Conservation (phyloP, 108 stramenopile species). For the Cyclotella atomus region DNA sequence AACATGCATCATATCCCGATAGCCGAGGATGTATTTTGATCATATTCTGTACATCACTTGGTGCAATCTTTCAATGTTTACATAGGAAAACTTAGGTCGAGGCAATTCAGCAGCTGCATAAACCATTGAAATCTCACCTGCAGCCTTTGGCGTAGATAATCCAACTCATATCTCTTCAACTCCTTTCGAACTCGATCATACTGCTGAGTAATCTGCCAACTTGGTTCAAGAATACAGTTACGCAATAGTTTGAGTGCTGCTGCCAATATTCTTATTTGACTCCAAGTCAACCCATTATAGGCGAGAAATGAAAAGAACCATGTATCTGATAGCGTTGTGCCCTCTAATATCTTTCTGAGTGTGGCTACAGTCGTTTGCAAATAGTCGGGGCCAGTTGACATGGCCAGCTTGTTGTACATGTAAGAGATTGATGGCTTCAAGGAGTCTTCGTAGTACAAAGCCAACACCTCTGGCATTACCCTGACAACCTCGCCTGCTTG, state of each 20-base stretch:
- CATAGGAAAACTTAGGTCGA: neutral
- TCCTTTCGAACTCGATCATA: slow-evolving; percentile 29
- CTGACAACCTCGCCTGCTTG: slow-evolving; percentile 45
- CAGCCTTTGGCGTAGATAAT: slow-evolving; percentile 52
- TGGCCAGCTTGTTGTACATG: slow-evolving; percentile 39
- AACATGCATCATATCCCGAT: slow-evolving; percentile 41
- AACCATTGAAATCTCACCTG: slow-evolving; percentile 6
- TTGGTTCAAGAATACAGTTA: slow-evolving; percentile 50
- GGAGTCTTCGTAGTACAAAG: slow-evolving; percentile 40
- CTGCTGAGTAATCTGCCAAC: slow-evolving; percentile 49
- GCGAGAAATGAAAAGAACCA: slow-evolving; percentile 49
- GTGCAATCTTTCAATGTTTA: neutral
- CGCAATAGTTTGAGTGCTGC: slow-evolving; percentile 41
- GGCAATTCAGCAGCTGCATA: too few species aligned
- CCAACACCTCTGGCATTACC: slow-evolving; percentile 56
- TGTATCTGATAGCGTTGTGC: slow-evolving; percentile 37
- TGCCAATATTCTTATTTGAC: slow-evolving; percentile 38
- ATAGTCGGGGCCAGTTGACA: slow-evolving; percentile 10
- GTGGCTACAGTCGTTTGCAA: slow-evolving; percentile 44
- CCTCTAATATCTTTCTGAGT: slow-evolving; percentile 39
- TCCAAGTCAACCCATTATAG: slow-evolving; percentile 50
- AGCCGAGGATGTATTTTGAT: slow-evolving; percentile 54
- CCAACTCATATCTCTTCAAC: slow-evolving; percentile 32
- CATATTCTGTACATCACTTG: slow-evolving; percentile 46
- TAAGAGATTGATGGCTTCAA: slow-evolving; percentile 43